Conservation (phyloP, 202 grass and related monocot species). For the Brachypodium distachyon region DNA sequence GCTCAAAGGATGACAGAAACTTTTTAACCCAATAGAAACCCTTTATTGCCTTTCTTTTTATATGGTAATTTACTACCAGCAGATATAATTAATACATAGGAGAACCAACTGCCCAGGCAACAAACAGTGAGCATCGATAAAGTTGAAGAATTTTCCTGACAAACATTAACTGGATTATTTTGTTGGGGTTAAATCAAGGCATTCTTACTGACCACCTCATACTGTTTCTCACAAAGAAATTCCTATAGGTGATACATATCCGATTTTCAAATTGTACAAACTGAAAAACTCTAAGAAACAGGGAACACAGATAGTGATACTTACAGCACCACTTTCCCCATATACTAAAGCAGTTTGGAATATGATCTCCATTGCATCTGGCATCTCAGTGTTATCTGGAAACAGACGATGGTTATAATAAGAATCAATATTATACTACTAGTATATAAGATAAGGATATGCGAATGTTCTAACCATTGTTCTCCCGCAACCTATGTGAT, state of each 20-base stretch:
- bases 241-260: background rate
- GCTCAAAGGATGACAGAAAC: background rate
- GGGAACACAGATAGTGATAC: conserved; percentile 8
- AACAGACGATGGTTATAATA: conserved; percentile 5
- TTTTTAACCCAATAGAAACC: background rate
- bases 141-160: background rate
- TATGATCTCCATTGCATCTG: conserved; percentile 69
- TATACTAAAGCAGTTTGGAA: conserved; percentile 58
- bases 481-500: conserved; percentile 38
- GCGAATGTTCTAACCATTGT: conserved; percentile 38
- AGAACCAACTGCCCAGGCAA: background rate
- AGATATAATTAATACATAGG: background rate
- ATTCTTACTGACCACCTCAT: background rate
- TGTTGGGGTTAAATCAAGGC: background rate
- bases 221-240: background rate
- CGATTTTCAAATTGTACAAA: background rate
- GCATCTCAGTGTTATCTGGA: conserved; percentile 58
- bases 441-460: background rate
- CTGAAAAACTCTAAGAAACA: background rate
- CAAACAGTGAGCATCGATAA: background rate
- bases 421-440: background rate
- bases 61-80: background rate
- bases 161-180: background rate
- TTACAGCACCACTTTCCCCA: conserved; percentile 57
- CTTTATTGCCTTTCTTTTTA: background rate